Percentiles rank a stretch among this genome's conserved stretches.
Conservation (phyloP, 176 grass and related monocot genomes). For the Phragmites australis region DNA sequence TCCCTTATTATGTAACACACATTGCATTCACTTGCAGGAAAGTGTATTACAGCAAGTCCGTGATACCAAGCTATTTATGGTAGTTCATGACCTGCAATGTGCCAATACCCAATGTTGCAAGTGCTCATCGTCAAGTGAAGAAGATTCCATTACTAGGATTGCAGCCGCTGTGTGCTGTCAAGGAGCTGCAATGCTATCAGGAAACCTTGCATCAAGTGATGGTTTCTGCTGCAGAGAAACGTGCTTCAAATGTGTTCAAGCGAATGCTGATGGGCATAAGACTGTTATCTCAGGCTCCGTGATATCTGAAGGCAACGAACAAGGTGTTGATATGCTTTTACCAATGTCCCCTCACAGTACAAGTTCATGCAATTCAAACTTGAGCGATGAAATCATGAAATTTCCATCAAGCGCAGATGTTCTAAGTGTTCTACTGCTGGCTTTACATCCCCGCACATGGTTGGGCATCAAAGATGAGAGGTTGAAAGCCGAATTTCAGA, state of each 20-base stretch:
- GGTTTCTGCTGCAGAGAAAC: constrained; percentile 66
- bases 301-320: constrained; percentile 48
- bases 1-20: not conserved
- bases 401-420: constrained; percentile 57
- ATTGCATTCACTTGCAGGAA: constrained; percentile 48
- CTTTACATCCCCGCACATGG: constrained; percentile 66
- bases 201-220: constrained; percentile 38
- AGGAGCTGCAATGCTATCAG: constrained; percentile 61
- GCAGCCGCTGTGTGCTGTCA: constrained; percentile 68
- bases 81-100: constrained; percentile 53
- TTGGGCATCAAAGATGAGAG: constrained; percentile 42
- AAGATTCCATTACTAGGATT: constrained; percentile 43
- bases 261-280: constrained; percentile 39
- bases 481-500: constrained; percentile 64
- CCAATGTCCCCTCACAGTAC: constrained; percentile 33
- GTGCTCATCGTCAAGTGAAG: constrained; percentile 30
- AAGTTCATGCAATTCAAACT: constrained; percentile 35
- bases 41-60: constrained; percentile 67
- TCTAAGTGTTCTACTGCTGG: constrained; percentile 70
- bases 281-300: constrained; percentile 53
- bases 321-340: constrained; percentile 56
- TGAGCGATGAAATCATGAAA: constrained; percentile 32
- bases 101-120: constrained; percentile 34
- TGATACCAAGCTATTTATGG: constrained; percentile 57
- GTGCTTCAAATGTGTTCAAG: constrained; percentile 50